A percentile compares a stretch with the other conserved stretches of the same genome.
Evolutionary conservation across 805 yeast species (phyloP).

Genomic region (Candida cerambycidarum): DNA sequence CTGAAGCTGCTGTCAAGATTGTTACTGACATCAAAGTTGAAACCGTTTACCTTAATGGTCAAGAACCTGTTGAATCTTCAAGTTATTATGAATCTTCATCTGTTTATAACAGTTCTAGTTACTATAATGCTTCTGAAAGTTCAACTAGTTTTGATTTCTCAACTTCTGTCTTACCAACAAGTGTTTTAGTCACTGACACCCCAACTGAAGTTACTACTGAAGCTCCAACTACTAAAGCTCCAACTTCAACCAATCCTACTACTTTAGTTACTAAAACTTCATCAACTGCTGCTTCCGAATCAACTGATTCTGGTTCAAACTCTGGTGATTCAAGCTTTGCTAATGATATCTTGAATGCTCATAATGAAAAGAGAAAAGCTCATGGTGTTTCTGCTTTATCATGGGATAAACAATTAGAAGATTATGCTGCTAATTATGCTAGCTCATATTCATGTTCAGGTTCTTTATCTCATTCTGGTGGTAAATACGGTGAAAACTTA

Average conservation of each 20-base stretch:
- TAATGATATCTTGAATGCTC: slow-evolving; percentile 51
- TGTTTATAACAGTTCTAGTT: background rate
- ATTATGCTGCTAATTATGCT: slow-evolving; percentile 52
- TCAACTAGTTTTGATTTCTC: slow-evolving; percentile 4
- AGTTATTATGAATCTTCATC: background rate
- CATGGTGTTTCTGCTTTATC: slow-evolving; percentile 52
- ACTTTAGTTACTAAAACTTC: slow-evolving; percentile 14
- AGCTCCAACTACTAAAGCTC: slow-evolving; percentile 10
- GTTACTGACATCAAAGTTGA: slow-evolving; percentile 14
- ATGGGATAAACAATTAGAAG: slow-evolving; percentile 57
- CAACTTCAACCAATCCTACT: slow-evolving; percentile 16
- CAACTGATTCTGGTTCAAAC: slow-evolving; percentile 9
- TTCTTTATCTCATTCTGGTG: slow-evolving; percentile 36
- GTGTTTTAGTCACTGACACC: background rate
- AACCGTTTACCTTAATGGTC: slow-evolving; percentile 16
- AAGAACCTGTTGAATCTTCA: slow-evolving; percentile 16
- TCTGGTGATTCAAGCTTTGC: slow-evolving; percentile 32
- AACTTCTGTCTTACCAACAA: background rate
- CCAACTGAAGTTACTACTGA: slow-evolving; percentile 17
- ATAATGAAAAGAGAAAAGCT: slow-evolving; percentile 55
- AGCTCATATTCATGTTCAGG: slow-evolving; percentile 49
- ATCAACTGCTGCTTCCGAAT: slow-evolving; percentile 9
- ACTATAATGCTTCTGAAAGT: background rate
- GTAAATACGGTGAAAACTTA: slow-evolving; percentile 42
- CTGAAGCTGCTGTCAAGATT: slow-evolving; percentile 13